These are phyloP conservation scores for Aspergillus biplanus DNA, from an alignment of 495 filamentous ascomycete genomes.

Conservation along the genomic window DNA sequence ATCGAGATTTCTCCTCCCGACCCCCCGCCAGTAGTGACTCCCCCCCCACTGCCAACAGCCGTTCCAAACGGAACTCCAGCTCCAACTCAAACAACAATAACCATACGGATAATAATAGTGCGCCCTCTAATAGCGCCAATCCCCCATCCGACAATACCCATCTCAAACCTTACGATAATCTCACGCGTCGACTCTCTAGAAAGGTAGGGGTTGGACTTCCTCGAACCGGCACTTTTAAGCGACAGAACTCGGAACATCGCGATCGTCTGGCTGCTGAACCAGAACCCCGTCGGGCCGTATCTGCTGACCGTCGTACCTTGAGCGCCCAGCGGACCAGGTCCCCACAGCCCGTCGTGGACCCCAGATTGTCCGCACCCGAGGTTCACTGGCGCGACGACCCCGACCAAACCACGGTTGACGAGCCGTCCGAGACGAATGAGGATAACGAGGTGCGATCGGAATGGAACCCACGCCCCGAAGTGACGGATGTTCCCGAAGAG, in stretches of 20 bases:
- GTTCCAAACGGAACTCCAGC: conserved; percentile 25
- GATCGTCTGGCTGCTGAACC: conserved; percentile 69
- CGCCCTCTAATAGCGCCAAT: conserved; percentile 1
- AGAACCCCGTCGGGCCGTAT: conserved; percentile 73
- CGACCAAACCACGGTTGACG: conserved; percentile 42
- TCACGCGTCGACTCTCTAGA: conserved; percentile 62
- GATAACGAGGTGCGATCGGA: conserved; percentile 28
- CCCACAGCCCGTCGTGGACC: conserved; percentile 45
- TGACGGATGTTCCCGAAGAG: conserved; percentile 37
- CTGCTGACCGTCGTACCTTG: conserved; percentile 66
- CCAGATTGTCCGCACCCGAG: conserved; percentile 52
- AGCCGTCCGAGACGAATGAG: conserved; percentile 34
- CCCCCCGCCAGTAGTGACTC: conserved; percentile 17
- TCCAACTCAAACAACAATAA: conserved; percentile 24
- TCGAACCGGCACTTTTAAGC: conserved; percentile 72
- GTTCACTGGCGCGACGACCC: conserved; percentile 48
- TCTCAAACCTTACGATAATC: conserved; percentile 42
- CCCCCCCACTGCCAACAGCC: conserved; percentile 26
- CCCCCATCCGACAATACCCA: not conserved
- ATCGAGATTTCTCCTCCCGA: conserved; percentile 39
- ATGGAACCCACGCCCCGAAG: conserved; percentile 34
- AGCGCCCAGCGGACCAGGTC: conserved; percentile 50
- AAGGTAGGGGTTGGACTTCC: conserved; percentile 81
- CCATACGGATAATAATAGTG: conserved; percentile 20
- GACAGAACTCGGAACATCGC: conserved; percentile 78